These are phyloP conservation scores for Acanthochlamys bracteata DNA, from an alignment of 106 monocot species.

Conservation along the genomic window DNA sequence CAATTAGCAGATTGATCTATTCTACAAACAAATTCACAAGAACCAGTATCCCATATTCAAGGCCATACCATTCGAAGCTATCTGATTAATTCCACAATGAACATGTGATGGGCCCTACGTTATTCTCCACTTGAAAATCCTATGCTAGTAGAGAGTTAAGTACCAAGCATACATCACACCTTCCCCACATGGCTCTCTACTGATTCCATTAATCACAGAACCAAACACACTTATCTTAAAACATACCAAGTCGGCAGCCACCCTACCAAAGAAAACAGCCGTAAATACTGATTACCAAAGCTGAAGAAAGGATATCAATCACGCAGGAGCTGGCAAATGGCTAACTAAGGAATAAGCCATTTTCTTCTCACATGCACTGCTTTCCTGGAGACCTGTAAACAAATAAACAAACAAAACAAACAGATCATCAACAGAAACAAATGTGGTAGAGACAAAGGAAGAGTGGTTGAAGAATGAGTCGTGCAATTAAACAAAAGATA, in stretches of 20 bases:
- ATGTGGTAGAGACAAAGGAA: not conserved
- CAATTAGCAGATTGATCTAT: no score
- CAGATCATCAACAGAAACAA: not conserved
- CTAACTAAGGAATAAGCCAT: not conserved
- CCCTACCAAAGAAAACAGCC: no score
- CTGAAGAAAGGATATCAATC: not conserved
- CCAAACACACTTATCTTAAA: no score
- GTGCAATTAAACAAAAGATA: conserved; percentile 3
- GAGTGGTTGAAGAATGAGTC: no score
- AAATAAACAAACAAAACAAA: conserved; percentile 1
- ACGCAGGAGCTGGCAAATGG: not conserved
- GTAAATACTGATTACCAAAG: no score
- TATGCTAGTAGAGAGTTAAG: not conserved
- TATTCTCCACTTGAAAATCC: not conserved
- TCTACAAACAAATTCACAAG: no score
- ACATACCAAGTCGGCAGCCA: no score
- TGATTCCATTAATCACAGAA: not conserved
- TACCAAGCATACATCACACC: no score
- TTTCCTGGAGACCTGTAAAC: not conserved
- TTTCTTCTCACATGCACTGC: not conserved
- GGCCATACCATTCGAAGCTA: no score
- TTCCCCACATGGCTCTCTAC: conserved; percentile 19
- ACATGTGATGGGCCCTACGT: not conserved
- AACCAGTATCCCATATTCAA: no score
- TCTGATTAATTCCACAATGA: conserved; percentile 1